A percentile compares a stretch with the other conserved stretches of the same genome.
Conservation (phyloP, 495 filamentous ascomycete species). For the Daldinia concentrica region DNA sequence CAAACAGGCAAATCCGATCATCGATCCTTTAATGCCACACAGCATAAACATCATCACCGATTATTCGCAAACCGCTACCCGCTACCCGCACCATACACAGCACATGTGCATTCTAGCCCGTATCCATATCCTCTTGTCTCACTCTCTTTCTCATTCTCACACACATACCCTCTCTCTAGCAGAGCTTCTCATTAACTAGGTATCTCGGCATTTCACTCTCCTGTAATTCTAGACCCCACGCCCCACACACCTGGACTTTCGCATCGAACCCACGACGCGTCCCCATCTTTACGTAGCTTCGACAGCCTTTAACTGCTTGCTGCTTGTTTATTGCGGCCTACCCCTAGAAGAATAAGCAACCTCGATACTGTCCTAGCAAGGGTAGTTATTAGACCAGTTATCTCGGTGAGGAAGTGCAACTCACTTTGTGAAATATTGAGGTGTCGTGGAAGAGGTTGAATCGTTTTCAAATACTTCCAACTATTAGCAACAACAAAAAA, state of each 20-base stretch:
- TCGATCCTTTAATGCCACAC: slow-evolving; percentile 36
- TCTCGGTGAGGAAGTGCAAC: slow-evolving; percentile 28
- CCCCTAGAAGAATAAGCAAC: slow-evolving; percentile 16
- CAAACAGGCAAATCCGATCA: slow-evolving; percentile 44
- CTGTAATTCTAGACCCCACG: slow-evolving; percentile 49
- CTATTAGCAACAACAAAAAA: not conserved
- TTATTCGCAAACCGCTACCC: slow-evolving; percentile 6
- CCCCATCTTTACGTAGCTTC: slow-evolving; percentile 35
- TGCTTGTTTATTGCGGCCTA: slow-evolving; percentile 8
- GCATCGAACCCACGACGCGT: slow-evolving; percentile 38
- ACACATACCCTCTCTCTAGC: not conserved
- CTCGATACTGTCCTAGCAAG: slow-evolving; percentile 23
- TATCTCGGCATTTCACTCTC: slow-evolving; percentile 30
- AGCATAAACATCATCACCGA: slow-evolving; percentile 30
- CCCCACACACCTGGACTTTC: slow-evolving; percentile 29
- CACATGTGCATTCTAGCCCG: slow-evolving; percentile 11
- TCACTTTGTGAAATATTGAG: slow-evolving; percentile 19
- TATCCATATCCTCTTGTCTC: slow-evolving; percentile 13
- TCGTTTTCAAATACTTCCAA: not conserved
- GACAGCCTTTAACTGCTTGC: slow-evolving; percentile 5
- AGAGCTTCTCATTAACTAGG: slow-evolving; percentile 4
- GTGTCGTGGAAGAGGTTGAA: slow-evolving; percentile 23
- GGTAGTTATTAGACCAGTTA: slow-evolving; percentile 47
- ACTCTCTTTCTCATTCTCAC: not conserved
- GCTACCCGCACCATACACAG: slow-evolving; percentile 18